Evolutionary conservation across 352 stramenopile genomes (phyloP).

Genomic region (Globisporangium iwayamae): DNA sequence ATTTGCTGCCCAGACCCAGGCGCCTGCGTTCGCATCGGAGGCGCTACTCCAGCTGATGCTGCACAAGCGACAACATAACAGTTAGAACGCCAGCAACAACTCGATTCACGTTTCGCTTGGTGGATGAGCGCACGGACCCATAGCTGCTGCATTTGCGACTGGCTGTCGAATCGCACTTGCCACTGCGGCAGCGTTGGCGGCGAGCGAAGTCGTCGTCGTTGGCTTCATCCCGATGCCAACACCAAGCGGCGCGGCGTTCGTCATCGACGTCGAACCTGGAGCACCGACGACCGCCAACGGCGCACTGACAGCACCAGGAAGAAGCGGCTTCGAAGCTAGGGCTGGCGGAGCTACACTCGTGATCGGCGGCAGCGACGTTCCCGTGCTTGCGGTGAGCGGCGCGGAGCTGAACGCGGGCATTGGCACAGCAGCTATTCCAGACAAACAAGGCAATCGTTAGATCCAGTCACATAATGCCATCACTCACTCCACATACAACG

Average conservation of each 20-base stretch:
- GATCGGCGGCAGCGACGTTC: constrained; percentile 10
- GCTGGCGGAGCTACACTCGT: constrained; percentile 2
- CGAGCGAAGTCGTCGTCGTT: not conserved
- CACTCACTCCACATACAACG: not conserved
- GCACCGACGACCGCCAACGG: constrained; percentile 11
- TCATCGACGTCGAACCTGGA: not conserved
- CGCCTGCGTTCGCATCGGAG: constrained; percentile 33
- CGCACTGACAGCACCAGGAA: constrained; percentile 10
- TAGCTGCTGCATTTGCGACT: not conserved
- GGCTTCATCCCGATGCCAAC: constrained; percentile 12
- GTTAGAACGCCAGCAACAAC: not conserved
- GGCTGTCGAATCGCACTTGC: constrained; percentile 1
- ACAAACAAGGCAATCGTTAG: not conserved
- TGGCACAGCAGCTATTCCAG: constrained; percentile 6
- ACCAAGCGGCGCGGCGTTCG: constrained; percentile 9
- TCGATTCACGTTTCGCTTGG: too few relatives aligned
- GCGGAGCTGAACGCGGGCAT: constrained; percentile 37
- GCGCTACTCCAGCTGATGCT: not conserved
- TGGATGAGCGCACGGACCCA: not conserved
- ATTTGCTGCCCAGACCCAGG: constrained; percentile 73
- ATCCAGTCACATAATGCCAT: not conserved
- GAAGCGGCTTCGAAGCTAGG: not conserved
- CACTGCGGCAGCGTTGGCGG: not conserved
- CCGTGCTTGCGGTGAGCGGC: constrained; percentile 18
- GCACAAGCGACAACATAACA: not conserved